phyloP scores from a whole-genome alignment of 352 stramenopile species.

The Pythium utonaiense region DNA sequence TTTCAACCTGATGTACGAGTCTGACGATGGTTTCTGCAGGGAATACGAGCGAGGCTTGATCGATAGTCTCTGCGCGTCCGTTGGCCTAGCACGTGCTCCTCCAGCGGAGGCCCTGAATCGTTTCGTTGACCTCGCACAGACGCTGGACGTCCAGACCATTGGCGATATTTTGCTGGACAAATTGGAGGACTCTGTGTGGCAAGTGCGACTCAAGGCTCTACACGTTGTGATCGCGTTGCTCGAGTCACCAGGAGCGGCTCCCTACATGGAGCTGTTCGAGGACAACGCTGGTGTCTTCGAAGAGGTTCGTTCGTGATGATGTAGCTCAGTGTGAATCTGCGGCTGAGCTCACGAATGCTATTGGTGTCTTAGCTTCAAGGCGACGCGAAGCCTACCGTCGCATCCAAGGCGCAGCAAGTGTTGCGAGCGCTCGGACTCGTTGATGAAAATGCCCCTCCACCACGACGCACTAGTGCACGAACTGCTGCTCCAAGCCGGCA shows the following conservation, averaged over 20 bases:
- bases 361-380: conserved; percentile 39
- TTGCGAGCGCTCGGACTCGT: conserved; percentile 62
- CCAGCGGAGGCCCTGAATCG: conserved; percentile 74
- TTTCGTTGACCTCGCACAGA: conserved; percentile 86
- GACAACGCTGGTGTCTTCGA: conserved; percentile 83
- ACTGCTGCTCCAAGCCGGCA: conserved; percentile 11
- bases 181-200: conserved; percentile 79
- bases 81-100: conserved; percentile 67
- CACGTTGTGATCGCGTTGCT: conserved; percentile 76
- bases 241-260: conserved; percentile 53
- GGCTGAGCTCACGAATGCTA: too few relatives aligned
- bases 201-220: conserved; percentile 79
- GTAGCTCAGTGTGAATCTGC: too few relatives aligned
- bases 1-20: neutral
- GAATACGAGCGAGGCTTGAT: conserved; percentile 87
- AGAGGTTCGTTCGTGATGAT: conserved; percentile 51
- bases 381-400: conserved; percentile 76
- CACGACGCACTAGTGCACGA: conserved; percentile 9
- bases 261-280: conserved; percentile 80
- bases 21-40: conserved; percentile 25
- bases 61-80: conserved; percentile 75
- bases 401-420: conserved; percentile 71
- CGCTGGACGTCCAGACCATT: conserved; percentile 79
- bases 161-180: conserved; percentile 86
- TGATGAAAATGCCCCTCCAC: conserved; percentile 38